Evolutionary conservation across 1,139 yeast genomes (phyloP).

Genomic region (Pichia sp.): DNA sequence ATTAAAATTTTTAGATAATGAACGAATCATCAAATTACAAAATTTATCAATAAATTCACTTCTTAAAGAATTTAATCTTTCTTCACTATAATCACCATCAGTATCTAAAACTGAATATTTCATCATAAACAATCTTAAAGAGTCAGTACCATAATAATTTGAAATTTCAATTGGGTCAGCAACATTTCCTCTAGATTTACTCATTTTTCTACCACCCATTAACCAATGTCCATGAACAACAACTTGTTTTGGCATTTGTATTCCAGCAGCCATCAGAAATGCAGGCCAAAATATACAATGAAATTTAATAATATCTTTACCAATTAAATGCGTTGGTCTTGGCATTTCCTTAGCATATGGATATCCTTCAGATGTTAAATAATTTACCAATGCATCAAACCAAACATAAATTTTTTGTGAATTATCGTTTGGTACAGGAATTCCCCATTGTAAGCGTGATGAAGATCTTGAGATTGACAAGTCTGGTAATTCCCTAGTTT

Average conservation of each 20-base stretch:
- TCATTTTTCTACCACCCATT: conserved; percentile 85
- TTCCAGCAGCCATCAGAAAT: conserved; percentile 74
- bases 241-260: conserved; percentile 64
- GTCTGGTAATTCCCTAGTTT: conserved; percentile 46
- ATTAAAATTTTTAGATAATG: conserved; percentile 65
- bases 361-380: conserved; percentile 69
- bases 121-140: conserved; percentile 68
- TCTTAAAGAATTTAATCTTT: conserved; percentile 49
- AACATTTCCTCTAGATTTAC: conserved; percentile 90
- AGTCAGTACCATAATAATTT: conserved; percentile 61
- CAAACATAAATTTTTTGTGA: conserved; percentile 86
- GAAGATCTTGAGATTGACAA: conserved; percentile 82
- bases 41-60: conserved; percentile 69
- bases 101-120: conserved; percentile 68
- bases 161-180: conserved; percentile 75
- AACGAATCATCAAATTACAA: conserved; percentile 71
- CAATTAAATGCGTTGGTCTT: conserved; percentile 68
- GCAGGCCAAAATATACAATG: conserved; percentile 96
- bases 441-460: conserved; percentile 80
- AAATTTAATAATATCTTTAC: conserved; percentile 84
- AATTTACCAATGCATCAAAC: conserved; percentile 92
- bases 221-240: conserved; percentile 96
- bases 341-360: conserved; percentile 33
- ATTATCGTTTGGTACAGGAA: conserved; percentile 76
- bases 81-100: conserved; percentile 75